A percentile compares a stretch with the other conserved stretches of the same genome.
These are phyloP conservation scores for Escovopsis weberi DNA, from an alignment of 2,329 filamentous ascomycete genomes.

Conservation along the genomic window DNA sequence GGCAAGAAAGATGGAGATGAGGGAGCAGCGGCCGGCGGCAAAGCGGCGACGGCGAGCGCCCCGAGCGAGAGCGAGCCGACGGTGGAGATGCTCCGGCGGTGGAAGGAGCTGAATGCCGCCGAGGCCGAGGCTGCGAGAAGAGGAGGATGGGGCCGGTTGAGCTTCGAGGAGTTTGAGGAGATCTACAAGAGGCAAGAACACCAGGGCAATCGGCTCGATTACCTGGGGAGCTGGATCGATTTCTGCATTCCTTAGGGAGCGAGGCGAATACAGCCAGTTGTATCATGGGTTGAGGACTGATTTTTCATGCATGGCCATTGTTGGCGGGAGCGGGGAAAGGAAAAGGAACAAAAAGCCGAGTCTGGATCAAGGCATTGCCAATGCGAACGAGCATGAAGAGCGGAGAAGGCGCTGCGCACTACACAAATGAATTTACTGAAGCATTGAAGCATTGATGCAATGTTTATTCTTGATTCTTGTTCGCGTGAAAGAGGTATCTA, in stretches of 20 bases:
- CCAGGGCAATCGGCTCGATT: conserved; percentile 51
- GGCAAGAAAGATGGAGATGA: neutral
- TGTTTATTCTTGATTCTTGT: no score
- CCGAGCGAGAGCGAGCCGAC: conserved; percentile 12
- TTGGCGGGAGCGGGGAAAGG: neutral
- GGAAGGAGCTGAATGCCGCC: conserved; percentile 45
- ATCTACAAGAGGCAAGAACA: conserved; percentile 57
- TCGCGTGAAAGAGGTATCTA: no score
- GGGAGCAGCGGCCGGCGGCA: no score
- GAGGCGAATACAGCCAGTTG: neutral
- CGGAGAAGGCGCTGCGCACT: no score
- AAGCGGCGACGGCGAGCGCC: conserved; percentile 6
- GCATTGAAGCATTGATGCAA: no score
- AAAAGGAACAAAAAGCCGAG: neutral
- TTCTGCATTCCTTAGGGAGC: conserved; percentile 46
- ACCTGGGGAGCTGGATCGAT: conserved; percentile 86
- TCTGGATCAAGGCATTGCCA: neutral
- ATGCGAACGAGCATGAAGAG: no score
- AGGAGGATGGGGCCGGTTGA: conserved; percentile 69
- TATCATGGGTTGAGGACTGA: neutral
- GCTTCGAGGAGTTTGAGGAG: conserved; percentile 63
- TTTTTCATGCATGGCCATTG: neutral
- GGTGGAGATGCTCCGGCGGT: conserved; percentile 25
- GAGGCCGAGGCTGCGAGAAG: conserved; percentile 55
- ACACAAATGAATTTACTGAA: no score